Evolutionary conservation across 2,329 filamentous ascomycete species (phyloP).

Genomic region (Pyrenophora seminiperda): DNA sequence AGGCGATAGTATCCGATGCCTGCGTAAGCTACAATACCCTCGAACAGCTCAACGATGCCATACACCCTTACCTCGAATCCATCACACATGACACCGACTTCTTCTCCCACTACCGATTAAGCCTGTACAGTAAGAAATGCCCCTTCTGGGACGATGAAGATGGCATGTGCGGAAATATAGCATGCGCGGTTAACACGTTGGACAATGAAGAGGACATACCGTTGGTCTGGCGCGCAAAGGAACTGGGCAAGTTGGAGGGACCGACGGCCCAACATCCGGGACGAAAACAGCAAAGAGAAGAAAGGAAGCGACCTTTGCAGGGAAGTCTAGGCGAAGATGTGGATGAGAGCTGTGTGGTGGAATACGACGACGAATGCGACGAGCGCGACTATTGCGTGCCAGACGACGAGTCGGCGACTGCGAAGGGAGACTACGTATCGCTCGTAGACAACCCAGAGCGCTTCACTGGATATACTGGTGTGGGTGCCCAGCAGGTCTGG

Average conservation of each 20-base stretch:
- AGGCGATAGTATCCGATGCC: slow-evolving; percentile 87
- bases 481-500: slow-evolving; percentile 88
- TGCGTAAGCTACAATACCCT: slow-evolving; percentile 93
- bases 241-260: slow-evolving; percentile 89
- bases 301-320: slow-evolving; percentile 74
- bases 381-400: slow-evolving; percentile 95
- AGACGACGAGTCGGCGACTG: slow-evolving; percentile 84
- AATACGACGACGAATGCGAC: slow-evolving; percentile 97
- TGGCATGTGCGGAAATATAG: slow-evolving; percentile 95
- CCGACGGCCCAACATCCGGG: slow-evolving; percentile 89
- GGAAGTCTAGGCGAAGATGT: slow-evolving; percentile 84
- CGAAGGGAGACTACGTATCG: slow-evolving; percentile 95
- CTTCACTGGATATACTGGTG: slow-evolving; percentile 91
- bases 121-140: slow-evolving; percentile 91
- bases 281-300: slow-evolving; percentile 71
- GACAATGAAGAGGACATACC: slow-evolving; percentile 96
- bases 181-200: slow-evolving; percentile 91
- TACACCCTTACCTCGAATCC: slow-evolving; percentile 77
- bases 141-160: slow-evolving; percentile 95
- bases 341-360: slow-evolving; percentile 93
- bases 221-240: slow-evolving; percentile 85
- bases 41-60: slow-evolving; percentile 77
- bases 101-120: slow-evolving; percentile 96
- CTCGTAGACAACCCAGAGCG: slow-evolving; percentile 90
- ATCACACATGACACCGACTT: slow-evolving; percentile 91